Evolutionary conservation across 2,329 filamentous ascomycete species (phyloP).

Genomic region (Fusarium sp.): DNA sequence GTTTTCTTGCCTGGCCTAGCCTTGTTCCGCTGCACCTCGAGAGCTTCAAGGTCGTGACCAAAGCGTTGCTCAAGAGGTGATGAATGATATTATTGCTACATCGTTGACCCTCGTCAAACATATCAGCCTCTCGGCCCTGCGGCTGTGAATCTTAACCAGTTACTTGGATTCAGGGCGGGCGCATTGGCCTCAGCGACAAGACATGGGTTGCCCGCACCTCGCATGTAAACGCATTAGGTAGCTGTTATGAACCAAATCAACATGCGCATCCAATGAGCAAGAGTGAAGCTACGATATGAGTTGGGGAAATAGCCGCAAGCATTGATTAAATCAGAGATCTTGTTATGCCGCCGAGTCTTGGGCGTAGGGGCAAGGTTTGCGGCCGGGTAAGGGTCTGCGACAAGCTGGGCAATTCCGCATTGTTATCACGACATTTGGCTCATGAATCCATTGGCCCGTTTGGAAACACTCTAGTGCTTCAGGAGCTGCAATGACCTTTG

Average conservation of each 20-base stretch:
- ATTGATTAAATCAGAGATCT: conserved; percentile 16
- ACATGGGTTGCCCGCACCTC: conserved; percentile 29
- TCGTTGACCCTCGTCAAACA: background rate
- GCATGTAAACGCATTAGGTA: conserved; percentile 26
- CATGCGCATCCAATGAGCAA: conserved; percentile 8
- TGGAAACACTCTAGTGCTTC: conserved; percentile 14
- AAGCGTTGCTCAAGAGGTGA: background rate
- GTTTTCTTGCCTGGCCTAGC: background rate
- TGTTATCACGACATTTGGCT: background rate
- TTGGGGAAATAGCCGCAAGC: conserved; percentile 12
- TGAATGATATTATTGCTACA: background rate
- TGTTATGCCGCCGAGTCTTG: conserved; percentile 18
- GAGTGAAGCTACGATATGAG: background rate
- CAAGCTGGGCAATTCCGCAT: conserved; percentile 16
- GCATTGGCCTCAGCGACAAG: conserved; percentile 33
- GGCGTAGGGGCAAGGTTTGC: conserved; percentile 26
- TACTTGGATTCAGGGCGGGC: conserved; percentile 35
- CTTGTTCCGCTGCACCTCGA: background rate
- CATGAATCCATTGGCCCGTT: conserved; percentile 7
- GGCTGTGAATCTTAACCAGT: conserved; percentile 20
- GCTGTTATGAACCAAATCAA: conserved; percentile 10
- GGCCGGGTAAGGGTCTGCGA: conserved; percentile 8
- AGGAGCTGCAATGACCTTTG: background rate
- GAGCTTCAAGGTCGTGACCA: background rate
- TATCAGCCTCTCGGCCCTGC: conserved; percentile 9